These are phyloP conservation scores for Arthrinium puccinioides DNA, from an alignment of 2,329 filamentous ascomycete genomes.

Conservation along the genomic window DNA sequence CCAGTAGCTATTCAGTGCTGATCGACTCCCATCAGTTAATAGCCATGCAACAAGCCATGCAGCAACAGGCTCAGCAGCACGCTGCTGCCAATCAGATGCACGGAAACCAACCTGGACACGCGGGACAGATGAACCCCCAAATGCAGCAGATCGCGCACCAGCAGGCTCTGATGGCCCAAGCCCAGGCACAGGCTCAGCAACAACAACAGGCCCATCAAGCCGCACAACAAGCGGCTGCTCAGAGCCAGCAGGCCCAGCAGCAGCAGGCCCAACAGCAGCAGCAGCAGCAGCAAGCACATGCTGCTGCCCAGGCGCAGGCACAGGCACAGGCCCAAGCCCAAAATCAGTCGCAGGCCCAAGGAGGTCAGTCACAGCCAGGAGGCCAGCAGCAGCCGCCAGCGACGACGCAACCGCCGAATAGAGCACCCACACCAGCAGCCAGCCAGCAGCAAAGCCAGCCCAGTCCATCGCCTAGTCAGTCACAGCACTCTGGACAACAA, in stretches of 20 bases:
- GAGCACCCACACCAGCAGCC: constrained; percentile 18
- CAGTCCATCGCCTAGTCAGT: constrained; percentile 31
- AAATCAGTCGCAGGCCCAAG: constrained; percentile 13
- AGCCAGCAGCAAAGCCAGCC: constrained; percentile 15
- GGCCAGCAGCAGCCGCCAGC: constrained; percentile 13
- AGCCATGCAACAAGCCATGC: constrained; percentile 25
- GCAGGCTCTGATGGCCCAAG: constrained; percentile 27
- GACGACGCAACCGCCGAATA: constrained; percentile 18
- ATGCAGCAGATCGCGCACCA: constrained; percentile 32
- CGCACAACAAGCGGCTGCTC: constrained; percentile 32
- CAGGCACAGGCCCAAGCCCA: constrained; percentile 15
- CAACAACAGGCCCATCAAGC: constrained; percentile 15
- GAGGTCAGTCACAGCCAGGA: constrained; percentile 12
- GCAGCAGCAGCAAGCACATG: constrained; percentile 4
- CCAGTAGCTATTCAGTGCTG: not conserved
- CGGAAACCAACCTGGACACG: constrained; percentile 23
- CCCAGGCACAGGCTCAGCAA: constrained; percentile 30
- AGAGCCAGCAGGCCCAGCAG: constrained; percentile 9
- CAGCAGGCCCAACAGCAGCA: constrained; percentile 14
- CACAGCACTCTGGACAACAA: constrained; percentile 22
- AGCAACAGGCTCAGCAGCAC: constrained; percentile 31
- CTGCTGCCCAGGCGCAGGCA: constrained; percentile 3
- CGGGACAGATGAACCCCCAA: constrained; percentile 31
- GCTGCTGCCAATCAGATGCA: constrained; percentile 33
- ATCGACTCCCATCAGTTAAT: constrained; percentile 18